phyloP scores from a whole-genome alignment of 202 grass and related monocot species.

The Bolboschoenoplectus hybrid region DNA sequence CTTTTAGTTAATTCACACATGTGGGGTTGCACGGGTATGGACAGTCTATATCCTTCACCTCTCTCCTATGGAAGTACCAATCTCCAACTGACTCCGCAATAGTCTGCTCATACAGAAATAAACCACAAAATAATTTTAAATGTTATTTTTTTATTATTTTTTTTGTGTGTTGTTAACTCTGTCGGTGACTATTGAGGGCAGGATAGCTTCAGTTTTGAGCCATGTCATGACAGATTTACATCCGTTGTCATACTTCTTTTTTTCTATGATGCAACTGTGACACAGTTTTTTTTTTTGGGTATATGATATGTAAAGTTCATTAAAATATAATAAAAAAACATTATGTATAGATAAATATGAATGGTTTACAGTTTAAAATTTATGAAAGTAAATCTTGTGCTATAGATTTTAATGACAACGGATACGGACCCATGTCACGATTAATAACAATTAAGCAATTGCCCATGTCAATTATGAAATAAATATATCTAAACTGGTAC shows the following conservation, averaged over 20 bases:
- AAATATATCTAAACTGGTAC: not conserved
- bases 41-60: conserved; percentile 78
- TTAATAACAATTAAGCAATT: too few species aligned
- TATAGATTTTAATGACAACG: too few species aligned
- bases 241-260: too few species aligned
- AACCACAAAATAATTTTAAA: not conserved
- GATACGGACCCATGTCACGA: too few species aligned
- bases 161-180: not conserved
- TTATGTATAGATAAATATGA: too few species aligned
- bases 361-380: too few species aligned
- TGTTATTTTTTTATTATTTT: not conserved
- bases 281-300: too few species aligned
- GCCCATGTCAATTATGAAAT: not conserved
- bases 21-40: conserved; percentile 78
- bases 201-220: not conserved
- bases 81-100: conserved; percentile 74
- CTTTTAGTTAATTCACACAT: conserved; percentile 40
- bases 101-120: conserved; percentile 42
- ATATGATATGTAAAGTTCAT: too few species aligned
- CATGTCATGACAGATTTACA: not conserved
- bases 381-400: too few species aligned
- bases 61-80: conserved; percentile 66
- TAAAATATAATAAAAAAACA: too few species aligned
- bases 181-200: not conserved
- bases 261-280: too few species aligned